phyloP scores from a whole-genome alignment of 345 rosid genomes.

The Eucalyptus regnans region DNA sequence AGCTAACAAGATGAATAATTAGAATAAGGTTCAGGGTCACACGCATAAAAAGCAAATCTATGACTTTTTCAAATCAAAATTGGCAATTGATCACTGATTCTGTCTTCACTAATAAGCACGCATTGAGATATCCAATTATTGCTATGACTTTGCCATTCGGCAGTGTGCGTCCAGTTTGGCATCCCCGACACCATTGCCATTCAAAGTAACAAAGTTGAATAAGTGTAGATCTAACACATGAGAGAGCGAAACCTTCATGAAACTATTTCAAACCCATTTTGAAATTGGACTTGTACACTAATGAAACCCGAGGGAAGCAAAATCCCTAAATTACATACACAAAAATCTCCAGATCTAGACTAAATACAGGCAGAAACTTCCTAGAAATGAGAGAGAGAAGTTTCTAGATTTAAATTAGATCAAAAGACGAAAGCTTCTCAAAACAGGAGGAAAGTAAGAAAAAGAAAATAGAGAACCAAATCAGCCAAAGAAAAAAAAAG shows the following conservation, averaged over 20 bases:
- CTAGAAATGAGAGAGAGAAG: no score
- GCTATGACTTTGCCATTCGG: not conserved
- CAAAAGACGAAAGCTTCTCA: no score
- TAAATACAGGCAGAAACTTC: no score
- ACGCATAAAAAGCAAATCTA: not conserved
- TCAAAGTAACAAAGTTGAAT: not conserved
- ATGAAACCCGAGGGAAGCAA: not conserved
- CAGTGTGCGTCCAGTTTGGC: accelerated
- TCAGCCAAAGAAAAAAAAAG: not conserved
- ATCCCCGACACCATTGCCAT: not conserved
- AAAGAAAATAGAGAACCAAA: not conserved
- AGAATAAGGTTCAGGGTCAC: no score
- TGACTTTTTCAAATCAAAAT: not conserved
- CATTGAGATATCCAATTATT: not conserved
- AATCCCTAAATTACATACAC: accelerated
- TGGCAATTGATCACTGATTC: accelerated
- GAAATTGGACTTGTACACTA: not conserved
- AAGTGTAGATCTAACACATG: accelerated
- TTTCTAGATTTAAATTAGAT: no score
- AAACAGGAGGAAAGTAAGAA: no score
- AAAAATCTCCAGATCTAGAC: no score
- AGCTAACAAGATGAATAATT: not conserved
- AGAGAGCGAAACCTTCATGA: not conserved
- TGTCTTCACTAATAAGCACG: no score
- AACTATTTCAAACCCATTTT: accelerated